Evolutionary conservation across 306 rosid genomes (phyloP).

Genomic region (Alnus glutinosa): DNA sequence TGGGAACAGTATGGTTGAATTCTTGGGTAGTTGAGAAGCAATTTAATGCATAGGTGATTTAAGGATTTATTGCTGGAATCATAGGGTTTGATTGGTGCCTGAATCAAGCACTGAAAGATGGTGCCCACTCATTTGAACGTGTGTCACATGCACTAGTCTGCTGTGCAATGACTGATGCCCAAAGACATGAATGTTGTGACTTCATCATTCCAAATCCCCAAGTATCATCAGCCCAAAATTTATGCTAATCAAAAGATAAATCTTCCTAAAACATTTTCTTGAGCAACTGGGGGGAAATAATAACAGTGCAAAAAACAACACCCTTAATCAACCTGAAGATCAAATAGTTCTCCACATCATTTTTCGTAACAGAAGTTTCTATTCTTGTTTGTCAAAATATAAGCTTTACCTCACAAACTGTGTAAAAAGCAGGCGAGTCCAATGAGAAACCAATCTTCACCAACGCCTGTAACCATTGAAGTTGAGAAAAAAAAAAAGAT

Average conservation of each 20-base stretch:
- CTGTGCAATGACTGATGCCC: neutral
- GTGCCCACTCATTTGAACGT: neutral
- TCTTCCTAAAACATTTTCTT: neutral
- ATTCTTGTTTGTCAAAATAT: slow-evolving; percentile 10
- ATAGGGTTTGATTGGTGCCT: neutral
- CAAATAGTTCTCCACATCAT: neutral
- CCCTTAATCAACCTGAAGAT: neutral
- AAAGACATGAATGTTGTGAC: neutral
- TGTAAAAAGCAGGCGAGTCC: slow-evolving; percentile 89
- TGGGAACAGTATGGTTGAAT: neutral
- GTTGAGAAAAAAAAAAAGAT: slow-evolving; percentile 22
- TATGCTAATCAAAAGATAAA: neutral
- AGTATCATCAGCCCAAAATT: neutral
- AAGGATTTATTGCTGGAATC: neutral
- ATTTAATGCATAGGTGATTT: too few species aligned
- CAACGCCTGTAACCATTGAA: slow-evolving; percentile 58
- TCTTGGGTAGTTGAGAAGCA: neutral
- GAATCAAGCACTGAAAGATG: neutral
- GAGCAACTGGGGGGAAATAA: neutral
- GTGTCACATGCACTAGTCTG: neutral
- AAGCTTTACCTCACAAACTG: slow-evolving; percentile 77
- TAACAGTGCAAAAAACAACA: neutral
- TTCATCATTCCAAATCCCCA: neutral
- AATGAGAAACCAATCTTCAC: slow-evolving; percentile 75
- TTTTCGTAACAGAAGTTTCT: slow-evolving; percentile 8